phyloP scores from a whole-genome alignment of 208 protist species.

The Crithidia acanthocephali region DNA sequence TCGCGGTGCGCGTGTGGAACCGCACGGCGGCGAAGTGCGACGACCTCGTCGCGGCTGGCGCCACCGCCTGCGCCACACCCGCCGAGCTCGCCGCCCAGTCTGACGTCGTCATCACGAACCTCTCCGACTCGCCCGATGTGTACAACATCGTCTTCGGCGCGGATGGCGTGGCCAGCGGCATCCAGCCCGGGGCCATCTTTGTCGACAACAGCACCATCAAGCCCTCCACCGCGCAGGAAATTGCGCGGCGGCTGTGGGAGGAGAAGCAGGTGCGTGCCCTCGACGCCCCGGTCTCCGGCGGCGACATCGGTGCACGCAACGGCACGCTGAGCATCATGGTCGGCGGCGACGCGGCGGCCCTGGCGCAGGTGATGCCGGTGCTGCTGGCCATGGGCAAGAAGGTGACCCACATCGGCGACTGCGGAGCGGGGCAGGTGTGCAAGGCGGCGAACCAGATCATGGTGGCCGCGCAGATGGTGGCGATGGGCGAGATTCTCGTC shows the following conservation, averaged over 20 bases:
- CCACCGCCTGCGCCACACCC: conserved; percentile 62
- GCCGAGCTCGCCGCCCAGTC: conserved; percentile 79
- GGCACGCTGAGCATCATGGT: conserved; percentile 96
- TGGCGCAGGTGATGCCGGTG: conserved; percentile 75
- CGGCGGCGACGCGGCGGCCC: conserved; percentile 86
- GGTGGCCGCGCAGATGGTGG: conserved; percentile 95
- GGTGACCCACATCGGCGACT: conserved; percentile 87
- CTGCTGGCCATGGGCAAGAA: conserved; percentile 84
- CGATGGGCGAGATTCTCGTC: conserved; percentile 94
- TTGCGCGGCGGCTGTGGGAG: conserved; percentile 79
- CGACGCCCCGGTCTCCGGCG: conserved; percentile 96
- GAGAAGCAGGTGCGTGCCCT: conserved; percentile 80
- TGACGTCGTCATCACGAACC: conserved; percentile 94
- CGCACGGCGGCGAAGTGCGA: conserved; percentile 84
- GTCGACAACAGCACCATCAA: conserved; percentile 97
- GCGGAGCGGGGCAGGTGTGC: conserved; percentile 94
- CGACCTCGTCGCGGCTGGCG: conserved; percentile 79
- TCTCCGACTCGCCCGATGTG: conserved; percentile 93
- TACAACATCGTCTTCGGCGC: conserved; percentile 83
- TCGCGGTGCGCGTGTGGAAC: conserved; percentile 86
- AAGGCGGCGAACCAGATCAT: conserved; percentile 97
- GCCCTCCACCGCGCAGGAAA: conserved; percentile 90
- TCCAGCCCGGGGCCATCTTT: conserved; percentile 78
- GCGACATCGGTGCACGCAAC: conserved; percentile 93
- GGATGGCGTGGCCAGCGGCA: conserved; percentile 76